Percentiles rank a stretch among this genome's conserved stretches.
phyloP scores from a whole-genome alignment of 2,329 filamentous ascomycete genomes.

The Elsinoe fawcettii region DNA sequence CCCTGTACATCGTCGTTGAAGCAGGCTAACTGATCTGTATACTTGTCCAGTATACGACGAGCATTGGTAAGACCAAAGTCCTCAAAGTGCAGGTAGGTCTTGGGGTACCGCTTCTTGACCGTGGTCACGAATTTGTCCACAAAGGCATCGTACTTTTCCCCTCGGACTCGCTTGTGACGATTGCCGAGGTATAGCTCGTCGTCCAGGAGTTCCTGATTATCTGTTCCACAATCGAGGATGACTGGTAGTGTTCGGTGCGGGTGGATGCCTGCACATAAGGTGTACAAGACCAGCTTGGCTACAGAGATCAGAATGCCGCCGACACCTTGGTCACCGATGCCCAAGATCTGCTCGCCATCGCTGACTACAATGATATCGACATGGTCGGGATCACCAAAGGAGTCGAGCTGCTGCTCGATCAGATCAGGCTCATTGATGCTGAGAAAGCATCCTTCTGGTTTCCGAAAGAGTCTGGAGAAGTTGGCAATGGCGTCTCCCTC shows the following conservation, averaged over 20 bases:
- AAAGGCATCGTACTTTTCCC: conserved; percentile 67
- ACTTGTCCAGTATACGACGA: conserved; percentile 66
- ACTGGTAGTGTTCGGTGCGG: conserved; percentile 71
- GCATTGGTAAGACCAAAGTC: conserved; percentile 78
- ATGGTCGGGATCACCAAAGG: conserved; percentile 63
- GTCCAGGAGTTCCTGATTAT: conserved; percentile 66
- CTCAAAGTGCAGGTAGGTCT: conserved; percentile 77
- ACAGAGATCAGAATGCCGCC: conserved; percentile 77
- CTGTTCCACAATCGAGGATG: conserved; percentile 76
- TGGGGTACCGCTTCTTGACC: conserved; percentile 63
- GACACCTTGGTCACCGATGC: conserved; percentile 82
- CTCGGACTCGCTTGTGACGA: conserved; percentile 56
- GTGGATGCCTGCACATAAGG: conserved; percentile 79
- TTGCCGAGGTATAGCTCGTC: conserved; percentile 77
- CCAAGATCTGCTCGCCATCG: conserved; percentile 64
- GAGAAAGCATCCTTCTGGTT: conserved; percentile 73
- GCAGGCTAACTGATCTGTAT: conserved; percentile 65
- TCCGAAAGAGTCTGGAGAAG: conserved; percentile 69
- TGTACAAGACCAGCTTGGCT: conserved; percentile 75
- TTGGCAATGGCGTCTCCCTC: conserved; percentile 84
- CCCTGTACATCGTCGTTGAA: conserved; percentile 92
- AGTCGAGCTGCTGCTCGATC: conserved; percentile 57
- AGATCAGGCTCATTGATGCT: conserved; percentile 62
- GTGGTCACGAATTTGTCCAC: conserved; percentile 65
- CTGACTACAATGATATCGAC: conserved; percentile 85